Percentiles rank a stretch among this genome's conserved stretches.
Conservation (phyloP, 2,329 filamentous ascomycete species). For the Scytalidium sp. region DNA sequence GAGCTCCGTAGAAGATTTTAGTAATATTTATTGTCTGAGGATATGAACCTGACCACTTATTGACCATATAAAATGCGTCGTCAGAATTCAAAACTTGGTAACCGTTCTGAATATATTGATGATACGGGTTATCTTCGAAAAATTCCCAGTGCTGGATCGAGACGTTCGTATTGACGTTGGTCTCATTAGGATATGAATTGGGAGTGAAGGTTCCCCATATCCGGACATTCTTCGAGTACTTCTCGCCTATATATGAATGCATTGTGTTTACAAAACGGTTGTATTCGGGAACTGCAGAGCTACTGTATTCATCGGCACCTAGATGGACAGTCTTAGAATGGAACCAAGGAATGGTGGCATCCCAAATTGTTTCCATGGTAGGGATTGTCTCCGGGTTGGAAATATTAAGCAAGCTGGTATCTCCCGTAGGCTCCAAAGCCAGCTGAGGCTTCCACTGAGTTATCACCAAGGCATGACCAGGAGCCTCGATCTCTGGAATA, state of each 20-base stretch:
- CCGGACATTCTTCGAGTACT: slow-evolving; percentile 40
- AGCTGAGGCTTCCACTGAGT: slow-evolving; percentile 58
- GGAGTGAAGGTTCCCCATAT: slow-evolving; percentile 57
- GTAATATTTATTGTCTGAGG: slow-evolving; percentile 43
- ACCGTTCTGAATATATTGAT: slow-evolving; percentile 32
- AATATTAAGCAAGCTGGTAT: slow-evolving; percentile 52
- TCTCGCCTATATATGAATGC: slow-evolving; percentile 39
- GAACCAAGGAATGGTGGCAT: slow-evolving; percentile 53
- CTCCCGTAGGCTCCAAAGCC: slow-evolving; percentile 34
- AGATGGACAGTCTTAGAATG: slow-evolving; percentile 52
- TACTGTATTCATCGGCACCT: slow-evolving; percentile 53
- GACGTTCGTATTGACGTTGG: slow-evolving; percentile 40
- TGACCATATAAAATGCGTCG: slow-evolving; percentile 49
- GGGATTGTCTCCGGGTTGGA: slow-evolving; percentile 52
- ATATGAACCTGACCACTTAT: slow-evolving; percentile 45
- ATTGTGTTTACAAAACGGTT: slow-evolving; percentile 52
- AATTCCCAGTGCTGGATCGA: slow-evolving; percentile 55
- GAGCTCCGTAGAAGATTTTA: slow-evolving; percentile 41
- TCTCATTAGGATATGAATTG: slow-evolving; percentile 23
- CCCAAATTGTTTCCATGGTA: slow-evolving; percentile 50
- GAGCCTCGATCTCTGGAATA: slow-evolving; percentile 58
- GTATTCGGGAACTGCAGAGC: slow-evolving; percentile 43
- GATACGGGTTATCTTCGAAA: slow-evolving; percentile 46
- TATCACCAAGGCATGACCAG: slow-evolving; percentile 53
- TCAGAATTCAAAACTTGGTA: slow-evolving; percentile 52